Conservation (phyloP, 2,329 filamentous ascomycete genomes). For the Talaromyces islandicus region DNA sequence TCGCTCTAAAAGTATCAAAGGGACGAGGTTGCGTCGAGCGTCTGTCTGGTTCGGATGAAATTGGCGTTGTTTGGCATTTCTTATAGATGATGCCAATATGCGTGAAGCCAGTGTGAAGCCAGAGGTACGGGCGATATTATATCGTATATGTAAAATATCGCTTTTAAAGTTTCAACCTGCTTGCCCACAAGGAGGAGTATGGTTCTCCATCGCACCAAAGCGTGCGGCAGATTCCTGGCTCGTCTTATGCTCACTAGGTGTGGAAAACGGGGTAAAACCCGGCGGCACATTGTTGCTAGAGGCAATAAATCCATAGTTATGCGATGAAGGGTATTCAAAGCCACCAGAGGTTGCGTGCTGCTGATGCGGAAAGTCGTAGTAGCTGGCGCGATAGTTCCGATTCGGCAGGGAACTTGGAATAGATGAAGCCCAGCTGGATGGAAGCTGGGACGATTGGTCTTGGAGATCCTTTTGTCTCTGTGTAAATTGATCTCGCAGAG, state of each 20-base stretch:
- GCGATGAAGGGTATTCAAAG: constrained; percentile 26
- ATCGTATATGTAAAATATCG: not conserved
- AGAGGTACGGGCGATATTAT: not conserved
- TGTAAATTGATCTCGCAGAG: constrained; percentile 21
- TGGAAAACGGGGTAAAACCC: constrained; percentile 14
- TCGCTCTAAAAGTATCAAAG: not conserved
- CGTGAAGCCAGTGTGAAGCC: not conserved
- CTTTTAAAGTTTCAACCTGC: constrained; percentile 32
- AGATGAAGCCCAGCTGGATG: constrained; percentile 1
- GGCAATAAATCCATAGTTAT: constrained; percentile 31
- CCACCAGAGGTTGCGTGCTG: constrained; percentile 17
- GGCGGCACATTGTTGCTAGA: constrained; percentile 15
- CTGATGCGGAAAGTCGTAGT: constrained; percentile 7
- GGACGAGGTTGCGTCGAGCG: not conserved
- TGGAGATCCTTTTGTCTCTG: constrained; percentile 16
- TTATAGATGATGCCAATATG: not conserved
- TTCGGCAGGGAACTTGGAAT: not conserved
- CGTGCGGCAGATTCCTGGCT: constrained; percentile 24
- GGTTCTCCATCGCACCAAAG: constrained; percentile 38
- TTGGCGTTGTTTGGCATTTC: not conserved
- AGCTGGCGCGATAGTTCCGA: constrained; percentile 11
- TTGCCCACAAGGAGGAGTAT: constrained; percentile 45
- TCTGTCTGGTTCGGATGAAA: not conserved
- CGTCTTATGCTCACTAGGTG: constrained; percentile 16
- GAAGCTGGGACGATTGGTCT: not conserved